phyloP scores from a whole-genome alignment of 176 grass and related monocot genomes.

The Oryza glaberrima region DNA sequence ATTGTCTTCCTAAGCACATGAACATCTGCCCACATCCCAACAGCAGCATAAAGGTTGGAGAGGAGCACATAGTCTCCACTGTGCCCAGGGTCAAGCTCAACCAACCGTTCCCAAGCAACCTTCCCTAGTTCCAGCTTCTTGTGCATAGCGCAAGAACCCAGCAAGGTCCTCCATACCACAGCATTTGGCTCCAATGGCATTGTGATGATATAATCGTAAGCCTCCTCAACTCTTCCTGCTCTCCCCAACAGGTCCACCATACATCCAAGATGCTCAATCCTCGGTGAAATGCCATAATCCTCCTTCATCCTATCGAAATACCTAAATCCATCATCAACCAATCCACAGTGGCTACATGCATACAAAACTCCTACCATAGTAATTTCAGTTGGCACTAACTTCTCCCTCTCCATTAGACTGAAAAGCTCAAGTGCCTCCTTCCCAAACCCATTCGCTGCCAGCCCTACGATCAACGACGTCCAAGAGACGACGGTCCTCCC shows the following conservation, averaged over 20 bases:
- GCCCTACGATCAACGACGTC: conserved; percentile 68
- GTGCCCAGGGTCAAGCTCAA: conserved; percentile 76
- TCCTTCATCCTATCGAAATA: conserved; percentile 79
- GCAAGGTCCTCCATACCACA: conserved; percentile 81
- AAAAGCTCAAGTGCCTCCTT: conserved; percentile 76
- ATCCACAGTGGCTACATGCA: conserved; percentile 86
- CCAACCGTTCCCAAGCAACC: conserved; percentile 58
- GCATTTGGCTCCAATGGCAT: conserved; percentile 75
- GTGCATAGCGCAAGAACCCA: conserved; percentile 84
- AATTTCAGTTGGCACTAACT: conserved; percentile 67
- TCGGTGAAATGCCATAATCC: conserved; percentile 59
- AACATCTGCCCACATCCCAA: conserved; percentile 65
- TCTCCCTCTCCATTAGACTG: conserved; percentile 62
- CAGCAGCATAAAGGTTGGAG: conserved; percentile 83
- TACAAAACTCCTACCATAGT: conserved; percentile 87
- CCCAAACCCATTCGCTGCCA: conserved; percentile 77
- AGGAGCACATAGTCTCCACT: conserved; percentile 82
- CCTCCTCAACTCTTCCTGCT: conserved; percentile 70
- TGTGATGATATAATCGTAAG: conserved; percentile 68
- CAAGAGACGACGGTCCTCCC: conserved; percentile 63
- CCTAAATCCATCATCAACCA: conserved; percentile 74
- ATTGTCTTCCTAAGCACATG: conserved; percentile 71
- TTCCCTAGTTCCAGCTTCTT: conserved; percentile 74
- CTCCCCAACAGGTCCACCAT: conserved; percentile 88
- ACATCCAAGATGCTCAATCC: conserved; percentile 83